Conservation (phyloP, 352 stramenopile genomes). For the Globisporangium mamillatum region DNA sequence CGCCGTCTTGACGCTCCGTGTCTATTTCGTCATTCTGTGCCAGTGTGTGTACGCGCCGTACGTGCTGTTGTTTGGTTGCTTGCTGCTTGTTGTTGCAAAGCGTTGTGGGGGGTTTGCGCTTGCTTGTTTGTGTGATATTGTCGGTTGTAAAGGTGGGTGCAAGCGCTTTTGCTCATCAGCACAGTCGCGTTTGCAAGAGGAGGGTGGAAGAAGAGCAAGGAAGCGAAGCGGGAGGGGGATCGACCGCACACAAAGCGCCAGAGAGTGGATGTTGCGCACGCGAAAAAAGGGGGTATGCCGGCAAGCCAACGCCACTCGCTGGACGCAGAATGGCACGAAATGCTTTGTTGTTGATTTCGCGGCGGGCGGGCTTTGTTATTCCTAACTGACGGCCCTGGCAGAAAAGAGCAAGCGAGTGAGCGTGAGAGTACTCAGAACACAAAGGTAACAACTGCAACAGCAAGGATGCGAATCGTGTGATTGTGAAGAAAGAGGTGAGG, state of each 20-base stretch:
- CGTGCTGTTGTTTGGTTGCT: background rate
- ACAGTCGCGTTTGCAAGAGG: background rate
- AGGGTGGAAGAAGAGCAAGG: conserved; percentile 2
- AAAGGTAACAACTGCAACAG: background rate
- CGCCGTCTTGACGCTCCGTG: background rate
- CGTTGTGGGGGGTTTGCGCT: background rate
- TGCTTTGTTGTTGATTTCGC: background rate
- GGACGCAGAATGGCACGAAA: background rate
- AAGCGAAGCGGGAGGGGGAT: background rate
- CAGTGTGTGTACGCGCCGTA: background rate
- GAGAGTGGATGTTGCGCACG: conserved; percentile 6
- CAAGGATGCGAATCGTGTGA: background rate
- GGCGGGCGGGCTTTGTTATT: background rate
- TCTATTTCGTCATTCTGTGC: background rate
- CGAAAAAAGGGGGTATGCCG: conserved; percentile 7
- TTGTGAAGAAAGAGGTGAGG: background rate
- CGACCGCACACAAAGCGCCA: background rate
- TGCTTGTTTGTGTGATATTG: background rate
- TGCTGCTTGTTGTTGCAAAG: background rate
- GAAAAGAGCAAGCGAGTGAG: background rate
- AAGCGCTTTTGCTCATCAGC: background rate
- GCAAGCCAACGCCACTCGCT: background rate
- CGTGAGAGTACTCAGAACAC: no score
- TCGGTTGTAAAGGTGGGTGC: background rate
- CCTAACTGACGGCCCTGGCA: background rate